Evolutionary conservation across 305 asterid species (phyloP), one percentile per base, ranked within the genome.

Genomic region (Plantago lanceolata): DNA sequence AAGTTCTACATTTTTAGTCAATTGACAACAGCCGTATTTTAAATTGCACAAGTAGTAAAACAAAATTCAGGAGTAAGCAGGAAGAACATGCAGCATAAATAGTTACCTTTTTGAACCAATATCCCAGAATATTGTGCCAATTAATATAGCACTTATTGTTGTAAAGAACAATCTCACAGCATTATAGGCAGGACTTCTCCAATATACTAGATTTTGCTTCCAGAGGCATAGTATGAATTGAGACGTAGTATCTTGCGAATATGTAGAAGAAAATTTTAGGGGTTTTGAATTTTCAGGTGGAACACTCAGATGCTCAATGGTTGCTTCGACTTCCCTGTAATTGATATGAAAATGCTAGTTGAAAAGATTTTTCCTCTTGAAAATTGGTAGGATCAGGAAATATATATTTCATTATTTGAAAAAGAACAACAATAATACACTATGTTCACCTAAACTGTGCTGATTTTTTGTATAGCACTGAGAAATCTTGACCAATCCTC

Each of bases 181-280:
- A 80, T 85, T 87, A 48, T 87, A 85, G 2, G 78, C 53, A n/a
- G 97, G 96, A 71, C 92, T 87, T 72, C 97, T 84, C 97, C 96
- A 87, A 50, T 90, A 90, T 48, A 90, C 85, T 48, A 85, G 76
- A 63, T 73, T 84, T 82, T 90, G 95, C 78, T 90, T 87, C 95
- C 90, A 81, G 37, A 84, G 76, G 78, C 96, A 87, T 49, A 78
- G 73, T 72, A 21, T 60, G 67, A 87, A 84, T 67, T 88, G 96
- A 54, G 86, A 80, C 47, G 73, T 37, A 51, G 68, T 63, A 74
- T 77, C 79, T 79, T 68, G 86, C 63, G 90, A 68, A 68, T 62
- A 87, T 37, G 63, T 76, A 19, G 93, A 70, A 35, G 73, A 35
- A 63, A 85, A 90, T 57, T 70, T 82, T 62, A 87, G 77, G 74